These are phyloP conservation scores for Kickxella alabastrina DNA, from an alignment of 192 early-diverging fungal genomes.

Conservation along the genomic window DNA sequence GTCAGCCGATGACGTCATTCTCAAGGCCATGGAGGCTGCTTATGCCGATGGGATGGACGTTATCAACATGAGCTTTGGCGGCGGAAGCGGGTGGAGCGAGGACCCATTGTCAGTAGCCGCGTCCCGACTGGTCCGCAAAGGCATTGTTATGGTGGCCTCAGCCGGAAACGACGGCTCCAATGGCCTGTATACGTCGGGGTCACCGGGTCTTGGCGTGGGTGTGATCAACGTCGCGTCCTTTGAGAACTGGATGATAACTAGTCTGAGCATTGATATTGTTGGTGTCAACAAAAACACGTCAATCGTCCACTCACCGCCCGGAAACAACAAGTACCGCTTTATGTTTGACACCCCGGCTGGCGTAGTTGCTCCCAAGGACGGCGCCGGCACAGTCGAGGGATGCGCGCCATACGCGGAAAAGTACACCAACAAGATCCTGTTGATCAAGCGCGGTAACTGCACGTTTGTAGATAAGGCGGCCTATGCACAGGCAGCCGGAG, in stretches of 20 bases:
- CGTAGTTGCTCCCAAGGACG: constrained; percentile 50
- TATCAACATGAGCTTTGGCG: constrained; percentile 83
- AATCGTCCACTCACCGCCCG: constrained; percentile 42
- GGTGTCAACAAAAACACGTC: constrained; percentile 38
- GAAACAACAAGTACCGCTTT: constrained; percentile 49
- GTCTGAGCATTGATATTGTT: constrained; percentile 37
- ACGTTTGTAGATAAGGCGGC: constrained; percentile 60
- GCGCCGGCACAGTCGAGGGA: constrained; percentile 52
- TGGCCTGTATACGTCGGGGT: constrained; percentile 58
- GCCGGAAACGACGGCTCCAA: constrained; percentile 64
- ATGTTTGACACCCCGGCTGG: constrained; percentile 15
- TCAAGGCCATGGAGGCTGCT: constrained; percentile 71
- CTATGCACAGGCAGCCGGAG: constrained; percentile 56
- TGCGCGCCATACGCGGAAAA: constrained; percentile 47
- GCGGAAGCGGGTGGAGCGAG: constrained; percentile 58
- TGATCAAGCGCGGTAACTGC: constrained; percentile 70
- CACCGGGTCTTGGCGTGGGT: constrained; percentile 55
- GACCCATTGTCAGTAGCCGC: constrained; percentile 59
- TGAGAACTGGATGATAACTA: constrained; percentile 46
- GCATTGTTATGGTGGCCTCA: constrained; percentile 57
- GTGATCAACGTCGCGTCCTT: constrained; percentile 58
- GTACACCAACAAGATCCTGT: constrained; percentile 52
- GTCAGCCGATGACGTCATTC: constrained; percentile 66
- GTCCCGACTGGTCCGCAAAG: constrained; percentile 42
- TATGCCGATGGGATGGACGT: constrained; percentile 69